Evolutionary conservation across 176 grass and related monocot genomes (phyloP).

Genomic region (Bolboschoenus planiculmis): DNA sequence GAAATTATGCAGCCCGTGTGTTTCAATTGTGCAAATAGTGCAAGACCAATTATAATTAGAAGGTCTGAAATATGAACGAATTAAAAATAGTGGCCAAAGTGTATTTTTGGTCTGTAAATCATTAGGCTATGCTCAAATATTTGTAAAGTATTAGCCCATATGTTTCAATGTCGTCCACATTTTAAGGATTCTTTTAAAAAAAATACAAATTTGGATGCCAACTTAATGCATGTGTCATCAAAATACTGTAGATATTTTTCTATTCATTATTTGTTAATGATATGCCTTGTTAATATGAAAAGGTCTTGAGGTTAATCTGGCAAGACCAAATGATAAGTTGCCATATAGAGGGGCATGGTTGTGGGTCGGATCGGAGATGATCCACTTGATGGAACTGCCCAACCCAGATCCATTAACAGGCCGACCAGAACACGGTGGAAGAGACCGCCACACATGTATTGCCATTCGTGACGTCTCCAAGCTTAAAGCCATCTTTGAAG

Average conservation of each 20-base stretch:
- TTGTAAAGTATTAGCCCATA: too few relatives aligned
- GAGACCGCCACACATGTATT: conserved; percentile 88
- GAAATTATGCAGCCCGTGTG: neutral
- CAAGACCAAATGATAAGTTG: conserved; percentile 76
- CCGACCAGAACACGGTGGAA: conserved; percentile 85
- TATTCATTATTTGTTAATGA: conserved; percentile 3
- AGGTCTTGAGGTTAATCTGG: conserved; percentile 89
- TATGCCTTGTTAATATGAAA: conserved; percentile 23
- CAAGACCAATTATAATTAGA: neutral
- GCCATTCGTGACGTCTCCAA: conserved; percentile 79
- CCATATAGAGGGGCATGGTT: conserved; percentile 93
- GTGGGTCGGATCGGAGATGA: conserved; percentile 86
- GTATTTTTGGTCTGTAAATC: neutral
- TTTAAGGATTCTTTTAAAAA: neutral
- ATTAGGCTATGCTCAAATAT: neutral
- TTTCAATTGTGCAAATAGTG: neutral
- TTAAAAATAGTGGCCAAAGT: neutral
- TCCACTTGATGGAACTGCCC: conserved; percentile 81
- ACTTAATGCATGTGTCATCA: neutral
- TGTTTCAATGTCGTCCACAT: neutral
- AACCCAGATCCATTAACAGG: conserved; percentile 90
- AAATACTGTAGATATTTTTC: neutral
- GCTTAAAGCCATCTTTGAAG: conserved; percentile 82
- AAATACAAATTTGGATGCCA: neutral
- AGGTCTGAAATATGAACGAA: neutral